Evolutionary conservation across 495 filamentous ascomycete species (phyloP), one percentile per base, ranked within the genome.

Genomic region (Penicillium argentinense): DNA sequence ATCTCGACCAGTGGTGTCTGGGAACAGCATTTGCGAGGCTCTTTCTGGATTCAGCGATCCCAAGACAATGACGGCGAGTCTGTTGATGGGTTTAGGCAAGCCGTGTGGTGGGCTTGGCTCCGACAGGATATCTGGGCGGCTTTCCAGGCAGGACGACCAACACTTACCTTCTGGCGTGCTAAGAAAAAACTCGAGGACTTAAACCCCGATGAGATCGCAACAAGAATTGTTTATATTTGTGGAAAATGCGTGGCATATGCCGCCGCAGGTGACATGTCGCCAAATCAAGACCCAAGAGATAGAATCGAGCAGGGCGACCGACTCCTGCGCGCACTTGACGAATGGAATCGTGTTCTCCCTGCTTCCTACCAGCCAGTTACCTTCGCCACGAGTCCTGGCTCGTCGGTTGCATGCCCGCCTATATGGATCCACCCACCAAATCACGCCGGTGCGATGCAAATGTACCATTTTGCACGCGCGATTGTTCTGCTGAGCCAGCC

Each of bases 41-140:
- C 59, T 1, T 64, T 64, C 30, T 57, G 56, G 33, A 64, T 64
- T 4, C 61, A 64, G 17, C 42, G 61, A 29, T 61, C 43, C 22
- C 61, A 64, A 21, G 45, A 51, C 16, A 59, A 57, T 26, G 34
- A 64, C 34, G 61, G 61, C 5, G 57, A 60, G n/a, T 61, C 52
- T 23, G 57, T 16, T 33, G 29, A 55, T 0, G 61, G 61, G 3
- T 29, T 64, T 3, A 58, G 56, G 12, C 48, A 53, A 16, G 57
- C 54, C 1, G 55, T 64, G 17, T 64, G 61, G 61, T 64, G 61
- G 61, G 55, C 54, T 13, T 64, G 61, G 61, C 40, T 64, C 3
- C 49, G 61, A 16, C 61, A 64, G 33, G 61, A 64, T 39, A 42
- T 54, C 11, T 64, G 61, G 61, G 61, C 55, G 4, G 57, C 61